A percentile compares a stretch with the other conserved stretches of the same genome.
Evolutionary conservation across 805 yeast genomes (phyloP).

Genomic region (Kazachstania africana): DNA sequence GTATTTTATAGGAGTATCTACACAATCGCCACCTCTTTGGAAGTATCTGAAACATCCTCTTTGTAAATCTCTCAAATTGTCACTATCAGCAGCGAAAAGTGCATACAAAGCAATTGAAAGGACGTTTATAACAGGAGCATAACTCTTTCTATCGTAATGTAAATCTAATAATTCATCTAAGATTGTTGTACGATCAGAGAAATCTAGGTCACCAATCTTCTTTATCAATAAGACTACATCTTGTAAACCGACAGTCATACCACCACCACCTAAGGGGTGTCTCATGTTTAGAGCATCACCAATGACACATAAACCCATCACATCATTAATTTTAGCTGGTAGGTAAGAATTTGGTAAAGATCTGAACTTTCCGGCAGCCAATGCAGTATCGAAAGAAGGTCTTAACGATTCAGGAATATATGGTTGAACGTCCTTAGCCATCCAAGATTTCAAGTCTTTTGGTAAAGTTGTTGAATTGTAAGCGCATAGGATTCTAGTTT

Average conservation of each 20-base stretch:
- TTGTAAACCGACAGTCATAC: slow-evolving; percentile 94
- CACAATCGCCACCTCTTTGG: slow-evolving; percentile 70
- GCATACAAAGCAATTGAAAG: slow-evolving; percentile 83
- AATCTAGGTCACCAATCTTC: slow-evolving; percentile 28
- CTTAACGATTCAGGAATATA: slow-evolving; percentile 50
- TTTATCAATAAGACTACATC: slow-evolving; percentile 62
- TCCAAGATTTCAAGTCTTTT: slow-evolving; percentile 48
- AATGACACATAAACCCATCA: slow-evolving; percentile 66
- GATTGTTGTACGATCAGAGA: slow-evolving; percentile 48
- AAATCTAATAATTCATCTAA: slow-evolving; percentile 48
- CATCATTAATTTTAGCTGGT: slow-evolving; percentile 59
- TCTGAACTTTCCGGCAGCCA: slow-evolving; percentile 46
- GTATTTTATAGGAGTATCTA: slow-evolving; percentile 68
- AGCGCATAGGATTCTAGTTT: slow-evolving; percentile 85
- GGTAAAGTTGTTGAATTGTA: slow-evolving; percentile 68
- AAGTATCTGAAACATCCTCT: slow-evolving; percentile 84
- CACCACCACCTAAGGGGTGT: slow-evolving; percentile 97
- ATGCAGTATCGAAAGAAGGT: slow-evolving; percentile 60
- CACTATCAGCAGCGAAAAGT: slow-evolving; percentile 76
- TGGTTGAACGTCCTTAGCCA: slow-evolving; percentile 50
- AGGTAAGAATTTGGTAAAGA: slow-evolving; percentile 92
- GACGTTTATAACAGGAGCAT: slow-evolving; percentile 79
- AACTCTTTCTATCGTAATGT: slow-evolving; percentile 64
- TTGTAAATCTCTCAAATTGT: slow-evolving; percentile 58
- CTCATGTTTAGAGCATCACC: slow-evolving; percentile 97